Conservation (phyloP, 2,329 filamentous ascomycete species). For the Ophiostoma perfectum region DNA sequence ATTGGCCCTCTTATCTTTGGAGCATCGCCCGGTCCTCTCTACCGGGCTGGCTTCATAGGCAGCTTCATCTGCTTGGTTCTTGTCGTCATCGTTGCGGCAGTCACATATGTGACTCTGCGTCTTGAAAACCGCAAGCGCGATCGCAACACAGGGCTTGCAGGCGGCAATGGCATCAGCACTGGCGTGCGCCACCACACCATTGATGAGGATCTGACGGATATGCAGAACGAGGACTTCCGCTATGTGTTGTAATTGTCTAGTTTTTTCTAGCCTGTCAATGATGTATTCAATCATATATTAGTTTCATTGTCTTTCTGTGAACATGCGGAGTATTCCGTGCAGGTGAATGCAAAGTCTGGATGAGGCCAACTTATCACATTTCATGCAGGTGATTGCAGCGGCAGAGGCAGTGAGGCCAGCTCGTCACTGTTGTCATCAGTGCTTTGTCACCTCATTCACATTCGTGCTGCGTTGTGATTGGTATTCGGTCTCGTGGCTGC, state of each 20-base stretch:
- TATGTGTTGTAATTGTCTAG: not conserved
- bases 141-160: not conserved
- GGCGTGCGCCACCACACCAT: not conserved
- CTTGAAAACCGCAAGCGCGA: not conserved
- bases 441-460: too few species aligned
- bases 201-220: not conserved
- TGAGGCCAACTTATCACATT: too few species aligned
- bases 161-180: not conserved
- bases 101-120: not conserved
- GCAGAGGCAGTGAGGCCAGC: too few species aligned
- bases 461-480: too few species aligned
- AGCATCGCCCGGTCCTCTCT: not conserved
- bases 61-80: not conserved
- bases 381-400: too few species aligned
- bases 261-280: not conserved
- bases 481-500: too few species aligned
- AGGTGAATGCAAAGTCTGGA: too few species aligned
- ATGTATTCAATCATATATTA: too few species aligned
- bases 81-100: not conserved
- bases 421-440: too few species aligned
- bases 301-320: too few species aligned
- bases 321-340: too few species aligned
- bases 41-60: not conserved
- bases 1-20: not conserved
- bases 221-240: not conserved